A percentile compares a stretch with the other conserved stretches of the same genome.
These are phyloP conservation scores for Penicillium expansum DNA, from an alignment of 2,329 filamentous ascomycete genomes.

Conservation along the genomic window DNA sequence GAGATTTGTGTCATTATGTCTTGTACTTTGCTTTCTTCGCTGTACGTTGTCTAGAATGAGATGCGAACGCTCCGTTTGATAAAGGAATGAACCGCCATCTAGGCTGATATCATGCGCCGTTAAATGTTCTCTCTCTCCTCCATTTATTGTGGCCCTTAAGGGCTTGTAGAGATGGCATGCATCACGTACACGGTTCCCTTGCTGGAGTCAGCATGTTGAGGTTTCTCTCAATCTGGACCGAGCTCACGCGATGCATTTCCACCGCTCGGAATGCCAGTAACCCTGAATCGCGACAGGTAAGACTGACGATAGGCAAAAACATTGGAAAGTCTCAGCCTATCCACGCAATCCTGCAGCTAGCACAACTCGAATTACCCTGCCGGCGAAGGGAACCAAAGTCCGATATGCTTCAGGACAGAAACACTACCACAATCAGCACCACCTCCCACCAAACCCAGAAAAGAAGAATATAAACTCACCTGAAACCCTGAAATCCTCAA, in stretches of 20 bases:
- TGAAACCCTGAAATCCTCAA: constrained; percentile 27
- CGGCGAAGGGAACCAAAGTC: background rate
- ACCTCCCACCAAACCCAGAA: background rate
- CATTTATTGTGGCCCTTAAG: background rate
- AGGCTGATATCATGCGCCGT: background rate
- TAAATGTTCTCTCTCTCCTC: background rate
- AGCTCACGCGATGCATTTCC: background rate
- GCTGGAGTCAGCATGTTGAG: background rate
- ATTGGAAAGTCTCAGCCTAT: background rate
- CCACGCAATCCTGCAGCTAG: background rate
- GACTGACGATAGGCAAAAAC: background rate
- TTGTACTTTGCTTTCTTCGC: background rate
- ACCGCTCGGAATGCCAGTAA: background rate
- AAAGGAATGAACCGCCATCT: background rate
- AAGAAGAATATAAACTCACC: constrained; percentile 1
- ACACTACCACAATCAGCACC: background rate
- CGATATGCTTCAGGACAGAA: background rate
- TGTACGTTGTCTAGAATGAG: background rate
- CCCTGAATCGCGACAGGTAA: background rate
- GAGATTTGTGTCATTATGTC: background rate
- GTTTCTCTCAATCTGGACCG: background rate
- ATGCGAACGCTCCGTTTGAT: background rate
- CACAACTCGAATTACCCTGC: background rate
- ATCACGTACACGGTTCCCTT: background rate
- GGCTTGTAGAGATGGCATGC: background rate